Percentiles rank a stretch among this genome's conserved stretches.
phyloP scores from a whole-genome alignment of 768 basidiomycete species.

The Mycena floridula region DNA sequence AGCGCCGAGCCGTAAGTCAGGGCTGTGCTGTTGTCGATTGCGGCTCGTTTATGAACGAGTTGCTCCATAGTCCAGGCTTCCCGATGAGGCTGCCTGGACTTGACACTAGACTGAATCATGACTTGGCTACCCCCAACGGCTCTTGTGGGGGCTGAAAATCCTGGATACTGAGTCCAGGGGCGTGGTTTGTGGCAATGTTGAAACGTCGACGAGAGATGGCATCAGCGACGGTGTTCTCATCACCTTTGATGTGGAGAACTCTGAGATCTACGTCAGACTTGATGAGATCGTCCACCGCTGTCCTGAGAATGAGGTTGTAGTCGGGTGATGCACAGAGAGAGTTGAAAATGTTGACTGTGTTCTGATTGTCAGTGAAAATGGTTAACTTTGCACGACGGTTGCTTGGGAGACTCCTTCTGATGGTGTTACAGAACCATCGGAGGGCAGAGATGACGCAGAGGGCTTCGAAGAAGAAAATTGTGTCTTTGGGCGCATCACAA shows the following conservation, averaged over 20 bases:
- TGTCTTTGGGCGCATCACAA: conserved; percentile 1
- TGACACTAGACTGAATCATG: conserved; percentile 9
- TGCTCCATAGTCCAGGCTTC: conserved; percentile 23
- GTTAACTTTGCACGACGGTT: conserved; percentile 1
- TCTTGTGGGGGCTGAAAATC: conserved; percentile 3
- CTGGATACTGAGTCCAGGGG: conserved; percentile 1
- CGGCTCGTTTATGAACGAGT: conserved; percentile 19
- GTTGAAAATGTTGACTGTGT: conserved; percentile 11
- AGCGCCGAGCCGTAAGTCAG: conserved; percentile 24
- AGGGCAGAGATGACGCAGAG: conserved; percentile 9
- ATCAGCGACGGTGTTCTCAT: conserved; percentile 22
- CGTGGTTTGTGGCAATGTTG: not conserved
- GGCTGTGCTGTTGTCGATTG: conserved; percentile 18
- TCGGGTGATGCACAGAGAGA: conserved; percentile 9
- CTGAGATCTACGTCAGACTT: conserved; percentile 8
- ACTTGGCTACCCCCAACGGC: conserved; percentile 16
- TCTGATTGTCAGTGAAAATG: conserved; percentile 12
- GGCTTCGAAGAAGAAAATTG: conserved; percentile 2
- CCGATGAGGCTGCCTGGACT: conserved; percentile 20
- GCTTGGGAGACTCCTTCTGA: too few relatives aligned
- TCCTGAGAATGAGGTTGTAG: conserved; percentile 20
- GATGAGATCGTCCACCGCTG: conserved; percentile 12
- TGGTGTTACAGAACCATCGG: not conserved
- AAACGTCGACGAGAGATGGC: conserved; percentile 18
- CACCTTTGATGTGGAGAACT: conserved; percentile 19